Conservation (phyloP, 495 filamentous ascomycete species). For the Lepraria neglecta region DNA sequence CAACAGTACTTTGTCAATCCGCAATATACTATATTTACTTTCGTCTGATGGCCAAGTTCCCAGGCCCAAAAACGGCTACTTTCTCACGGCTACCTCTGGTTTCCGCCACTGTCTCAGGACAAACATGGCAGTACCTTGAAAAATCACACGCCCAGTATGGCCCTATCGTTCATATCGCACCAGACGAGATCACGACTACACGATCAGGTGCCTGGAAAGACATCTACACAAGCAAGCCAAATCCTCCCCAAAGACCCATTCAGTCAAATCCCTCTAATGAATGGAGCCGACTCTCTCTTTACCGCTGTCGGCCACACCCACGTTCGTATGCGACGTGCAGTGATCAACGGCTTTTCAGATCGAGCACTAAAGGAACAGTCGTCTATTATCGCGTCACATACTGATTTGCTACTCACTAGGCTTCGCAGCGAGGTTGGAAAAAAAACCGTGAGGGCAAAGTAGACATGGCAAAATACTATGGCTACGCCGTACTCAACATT, state of each 20-base stretch:
- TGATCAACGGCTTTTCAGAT: constrained; percentile 29
- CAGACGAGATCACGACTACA: constrained; percentile 36
- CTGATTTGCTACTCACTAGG: constrained; percentile 14
- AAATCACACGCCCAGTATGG: constrained; percentile 39
- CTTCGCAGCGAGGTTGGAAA: constrained; percentile 11
- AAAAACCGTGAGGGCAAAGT: constrained; percentile 1
- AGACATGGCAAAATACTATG: constrained; percentile 20
- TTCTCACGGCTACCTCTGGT: no score
- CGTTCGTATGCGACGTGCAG: constrained; percentile 5
- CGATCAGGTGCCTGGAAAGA: constrained; percentile 20
- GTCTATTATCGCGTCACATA: constrained; percentile 19
- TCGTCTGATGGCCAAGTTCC: no score
- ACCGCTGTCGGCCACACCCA: constrained; percentile 18
- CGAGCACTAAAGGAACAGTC: constrained; percentile 23
- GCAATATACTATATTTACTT: no score
- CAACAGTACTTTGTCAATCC: no score
- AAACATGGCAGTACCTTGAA: constrained; percentile 6
- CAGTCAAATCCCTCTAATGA: constrained; percentile 18
- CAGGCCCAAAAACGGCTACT: no score
- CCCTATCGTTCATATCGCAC: constrained; percentile 44
- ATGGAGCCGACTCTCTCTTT: constrained; percentile 22
- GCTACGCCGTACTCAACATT: constrained; percentile 19
- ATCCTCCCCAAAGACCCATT: constrained; percentile 19
- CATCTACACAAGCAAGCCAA: constrained; percentile 17
- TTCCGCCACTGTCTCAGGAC: not conserved